These are phyloP conservation scores for Ceratocystis harringtonii DNA, from an alignment of 2,329 filamentous ascomycete species.

Conservation along the genomic window DNA sequence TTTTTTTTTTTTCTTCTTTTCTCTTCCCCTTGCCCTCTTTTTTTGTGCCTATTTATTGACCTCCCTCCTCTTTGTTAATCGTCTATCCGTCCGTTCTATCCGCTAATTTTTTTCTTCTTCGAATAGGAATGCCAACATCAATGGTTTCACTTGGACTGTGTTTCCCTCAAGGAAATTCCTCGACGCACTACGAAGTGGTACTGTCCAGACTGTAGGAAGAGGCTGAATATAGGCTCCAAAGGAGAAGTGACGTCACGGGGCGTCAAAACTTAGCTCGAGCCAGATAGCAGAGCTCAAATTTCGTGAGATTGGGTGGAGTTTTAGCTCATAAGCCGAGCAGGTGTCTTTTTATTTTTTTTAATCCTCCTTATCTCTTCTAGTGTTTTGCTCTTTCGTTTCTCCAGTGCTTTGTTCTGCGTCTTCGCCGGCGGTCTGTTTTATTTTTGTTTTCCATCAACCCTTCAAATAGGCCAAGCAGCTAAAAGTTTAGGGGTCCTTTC, in stretches of 20 bases:
- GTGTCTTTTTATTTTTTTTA: not conserved
- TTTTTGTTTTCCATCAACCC: too few relatives aligned
- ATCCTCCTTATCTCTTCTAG: not conserved
- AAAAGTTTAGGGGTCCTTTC: not conserved
- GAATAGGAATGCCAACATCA: constrained; percentile 55
- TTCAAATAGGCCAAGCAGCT: not conserved
- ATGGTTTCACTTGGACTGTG: constrained; percentile 74
- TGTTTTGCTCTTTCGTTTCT: not conserved
- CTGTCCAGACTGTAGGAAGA: constrained; percentile 57
- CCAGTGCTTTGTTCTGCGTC: not conserved
- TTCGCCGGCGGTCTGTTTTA: not conserved
- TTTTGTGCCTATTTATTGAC: not conserved
- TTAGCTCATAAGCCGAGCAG: constrained; percentile 3
- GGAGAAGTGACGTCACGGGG: constrained; percentile 47
- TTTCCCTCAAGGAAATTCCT: constrained; percentile 52
- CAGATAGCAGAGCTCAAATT: not conserved
- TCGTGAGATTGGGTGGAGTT: too few relatives aligned
- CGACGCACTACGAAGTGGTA: constrained; percentile 69
- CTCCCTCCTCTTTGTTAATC: too few relatives aligned
- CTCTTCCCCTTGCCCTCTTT: not conserved
- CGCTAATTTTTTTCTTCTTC: constrained; percentile 17
- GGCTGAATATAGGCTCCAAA: constrained; percentile 47
- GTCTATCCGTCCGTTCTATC: not conserved
- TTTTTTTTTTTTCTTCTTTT: constrained; percentile 2
- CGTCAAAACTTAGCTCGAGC: constrained; percentile 29